Base-by-base conservation (phyloP, 805 yeast species). In the Blastobotrys chiropterorum region DNA sequence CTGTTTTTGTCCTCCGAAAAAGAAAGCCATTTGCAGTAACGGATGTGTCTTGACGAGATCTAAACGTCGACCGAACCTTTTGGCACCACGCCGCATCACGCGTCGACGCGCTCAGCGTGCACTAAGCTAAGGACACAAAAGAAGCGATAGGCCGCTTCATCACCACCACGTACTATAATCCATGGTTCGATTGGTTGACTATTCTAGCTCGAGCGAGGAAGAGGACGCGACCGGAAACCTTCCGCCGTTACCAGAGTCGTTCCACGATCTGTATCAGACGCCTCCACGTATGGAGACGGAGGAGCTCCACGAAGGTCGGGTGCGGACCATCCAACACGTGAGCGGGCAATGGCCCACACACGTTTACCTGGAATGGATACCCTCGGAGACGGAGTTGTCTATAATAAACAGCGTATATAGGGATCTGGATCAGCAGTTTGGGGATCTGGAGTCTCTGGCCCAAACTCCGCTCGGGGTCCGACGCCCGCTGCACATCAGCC, bases 341-440 rank as follows among this genome's bases (percentile, higher is more conserved):
- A 58, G 56, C 1, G 66, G 66, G 14, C 46, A 49, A 19, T 62
- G 62, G 60, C 66, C 66, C 8, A 48, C 57, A 7, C 66, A 62
- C 47, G 57, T 61, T 15, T 62, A 59, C 31, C 26, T 62, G n/a
- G 66, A 62, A 40, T 62, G 64, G 64, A 19, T 51, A 5, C 63
- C 64, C 2, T 51, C 50, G 7, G 41, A 11, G 6, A 20, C 21
- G 3, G 44, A 40, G 15, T 44, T 52, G 40, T 3, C 8, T 3
- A 16, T 40, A n/a, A 16, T 20, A 19, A 31, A 21, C 31, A 21
- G 46, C 31, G 19, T 19, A 3, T 13, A n/a, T n/a, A 11, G 2
- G 38, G 45, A 15, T 4, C 38, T 17, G 13, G 41, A 38, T 13
- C 48, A 19, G 39, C 19, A 30, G 20, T 44, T 16, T 43, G 38